Evolutionary conservation across 345 rosid genomes (phyloP).

Genomic region (Gossypium turneri): DNA sequence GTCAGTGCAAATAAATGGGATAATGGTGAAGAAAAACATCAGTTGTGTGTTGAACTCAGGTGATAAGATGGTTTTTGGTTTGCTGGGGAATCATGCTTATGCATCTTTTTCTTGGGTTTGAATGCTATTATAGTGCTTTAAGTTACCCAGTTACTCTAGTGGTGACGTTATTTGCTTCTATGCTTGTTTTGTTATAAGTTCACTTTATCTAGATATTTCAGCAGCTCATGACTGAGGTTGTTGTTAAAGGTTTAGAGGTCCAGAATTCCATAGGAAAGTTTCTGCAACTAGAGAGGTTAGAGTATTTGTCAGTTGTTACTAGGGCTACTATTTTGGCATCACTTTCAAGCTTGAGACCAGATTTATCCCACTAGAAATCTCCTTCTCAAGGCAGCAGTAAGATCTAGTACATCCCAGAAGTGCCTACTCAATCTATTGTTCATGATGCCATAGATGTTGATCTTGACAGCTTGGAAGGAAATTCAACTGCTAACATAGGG

Average conservation of each 20-base stretch:
- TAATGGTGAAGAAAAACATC: conserved; percentile 36
- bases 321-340: conserved; percentile 47
- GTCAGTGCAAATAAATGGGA: conserved; percentile 52
- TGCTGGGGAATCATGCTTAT: too few relatives aligned
- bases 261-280: conserved; percentile 43
- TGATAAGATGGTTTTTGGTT: too few relatives aligned
- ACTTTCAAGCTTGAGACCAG: too few relatives aligned
- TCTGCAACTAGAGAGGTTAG: conserved; percentile 52
- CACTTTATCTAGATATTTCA: neutral
- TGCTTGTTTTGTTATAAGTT: too few relatives aligned
- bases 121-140: too few relatives aligned
- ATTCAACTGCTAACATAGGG: too few relatives aligned
- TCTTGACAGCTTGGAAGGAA: conserved; percentile 29
- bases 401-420: too few relatives aligned
- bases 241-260: conserved; percentile 48
- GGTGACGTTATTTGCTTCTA: too few relatives aligned
- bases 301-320: conserved; percentile 62
- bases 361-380: too few relatives aligned
- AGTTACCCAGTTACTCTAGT: too few relatives aligned
- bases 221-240: conserved; percentile 43
- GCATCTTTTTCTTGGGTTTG: too few relatives aligned
- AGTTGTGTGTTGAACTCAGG: conserved; percentile 27
- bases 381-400: too few relatives aligned
- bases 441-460: conserved; percentile 36
- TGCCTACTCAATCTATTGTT: conserved; percentile 3